phyloP scores from a whole-genome alignment of 192 early-diverging fungal species.

The Coemansia sp. region DNA sequence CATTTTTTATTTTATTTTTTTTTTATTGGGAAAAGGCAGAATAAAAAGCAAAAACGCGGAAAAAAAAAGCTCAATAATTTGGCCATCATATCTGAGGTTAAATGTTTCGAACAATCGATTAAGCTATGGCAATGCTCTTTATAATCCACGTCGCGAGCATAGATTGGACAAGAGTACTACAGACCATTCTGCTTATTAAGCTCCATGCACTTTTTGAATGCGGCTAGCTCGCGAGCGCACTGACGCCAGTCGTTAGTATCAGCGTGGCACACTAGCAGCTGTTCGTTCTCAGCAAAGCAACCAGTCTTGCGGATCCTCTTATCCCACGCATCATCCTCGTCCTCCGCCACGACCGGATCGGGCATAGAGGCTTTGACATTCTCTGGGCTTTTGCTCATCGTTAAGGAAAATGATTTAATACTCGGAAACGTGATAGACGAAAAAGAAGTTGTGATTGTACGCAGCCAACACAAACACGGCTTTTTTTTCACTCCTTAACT shows the following conservation, averaged over 20 bases:
- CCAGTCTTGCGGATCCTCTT: conserved; percentile 77
- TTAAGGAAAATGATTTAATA: neutral
- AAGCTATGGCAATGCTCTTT: no score
- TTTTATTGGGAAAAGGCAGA: no score
- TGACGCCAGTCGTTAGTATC: conserved; percentile 88
- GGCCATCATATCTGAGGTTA: no score
- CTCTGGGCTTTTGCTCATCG: neutral
- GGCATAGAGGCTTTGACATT: neutral
- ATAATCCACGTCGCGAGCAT: no score
- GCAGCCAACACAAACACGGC: neutral
- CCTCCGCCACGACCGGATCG: conserved; percentile 29
- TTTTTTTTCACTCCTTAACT: neutral
- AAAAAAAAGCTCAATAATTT: no score
- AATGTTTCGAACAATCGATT: no score
- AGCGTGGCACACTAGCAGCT: conserved; percentile 79
- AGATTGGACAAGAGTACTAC: neutral
- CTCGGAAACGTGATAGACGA: neutral
- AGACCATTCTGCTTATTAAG: neutral
- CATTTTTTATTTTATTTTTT: no score
- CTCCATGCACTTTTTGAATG: conserved; percentile 79
- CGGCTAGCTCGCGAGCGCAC: conserved; percentile 76
- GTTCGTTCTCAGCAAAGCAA: conserved; percentile 80
- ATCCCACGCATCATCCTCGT: conserved; percentile 83
- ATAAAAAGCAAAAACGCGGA: no score
- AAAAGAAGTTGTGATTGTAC: neutral